Percentiles rank a stretch among this genome's conserved stretches.
Conservation (phyloP, 1,139 yeast genomes). For the Pichia kudriavzevii region DNA sequence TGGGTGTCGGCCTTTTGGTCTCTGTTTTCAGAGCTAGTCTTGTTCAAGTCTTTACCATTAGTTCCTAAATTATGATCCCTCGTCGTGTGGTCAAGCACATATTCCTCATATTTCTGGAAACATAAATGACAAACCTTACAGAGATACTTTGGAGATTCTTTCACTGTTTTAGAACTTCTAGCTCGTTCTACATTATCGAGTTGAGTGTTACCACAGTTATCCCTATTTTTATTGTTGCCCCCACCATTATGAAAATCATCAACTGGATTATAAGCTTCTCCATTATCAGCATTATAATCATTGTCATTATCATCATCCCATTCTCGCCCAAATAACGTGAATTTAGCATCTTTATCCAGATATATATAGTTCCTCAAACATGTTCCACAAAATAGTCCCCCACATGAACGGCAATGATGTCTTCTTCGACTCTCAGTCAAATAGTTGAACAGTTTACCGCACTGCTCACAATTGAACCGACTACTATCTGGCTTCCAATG, state of each 20-base stretch:
- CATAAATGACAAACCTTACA: conserved; percentile 78
- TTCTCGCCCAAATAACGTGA: conserved; percentile 49
- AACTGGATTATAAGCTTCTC: conserved; percentile 28
- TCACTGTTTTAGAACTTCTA: background rate
- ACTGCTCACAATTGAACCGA: conserved; percentile 60
- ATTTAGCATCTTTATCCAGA: conserved; percentile 63
- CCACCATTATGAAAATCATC: conserved; percentile 38
- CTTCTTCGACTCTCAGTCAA: conserved; percentile 57
- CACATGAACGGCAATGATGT: conserved; percentile 93
- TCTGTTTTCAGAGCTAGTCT: conserved; percentile 17
- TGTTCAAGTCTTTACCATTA: conserved; percentile 17
- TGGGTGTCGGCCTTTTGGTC: conserved; percentile 18
- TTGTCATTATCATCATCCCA: conserved; percentile 14
- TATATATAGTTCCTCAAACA: conserved; percentile 47
- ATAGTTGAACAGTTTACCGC: conserved; percentile 58
- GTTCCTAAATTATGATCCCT: conserved; percentile 24
- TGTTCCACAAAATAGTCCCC: conserved; percentile 79
- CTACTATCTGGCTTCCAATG: conserved; percentile 79
- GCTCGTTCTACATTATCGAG: background rate
- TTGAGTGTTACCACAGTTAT: background rate
- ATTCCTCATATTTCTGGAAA: conserved; percentile 56
- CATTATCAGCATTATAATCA: background rate
- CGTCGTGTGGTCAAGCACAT: conserved; percentile 31
- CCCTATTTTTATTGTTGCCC: background rate
- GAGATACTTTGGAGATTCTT: conserved; percentile 30